phyloP scores from a whole-genome alignment of 2,329 filamentous ascomycete species.

The Fusarium bulbicola region DNA sequence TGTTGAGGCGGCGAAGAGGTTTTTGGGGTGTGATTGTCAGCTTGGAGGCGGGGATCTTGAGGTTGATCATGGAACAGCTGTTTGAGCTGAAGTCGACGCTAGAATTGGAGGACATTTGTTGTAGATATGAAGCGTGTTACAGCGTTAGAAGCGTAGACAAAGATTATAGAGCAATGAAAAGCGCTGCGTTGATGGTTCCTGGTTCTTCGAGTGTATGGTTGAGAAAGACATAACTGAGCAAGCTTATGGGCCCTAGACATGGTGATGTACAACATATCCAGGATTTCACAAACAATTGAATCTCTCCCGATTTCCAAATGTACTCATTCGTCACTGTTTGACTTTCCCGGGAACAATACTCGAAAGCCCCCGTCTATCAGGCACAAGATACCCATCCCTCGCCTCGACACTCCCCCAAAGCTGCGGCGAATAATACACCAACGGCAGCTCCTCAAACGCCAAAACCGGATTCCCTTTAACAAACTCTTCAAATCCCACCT shows the following conservation, averaged over 20 bases:
- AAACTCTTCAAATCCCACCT: slow-evolving; percentile 33
- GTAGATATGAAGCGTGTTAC: neutral
- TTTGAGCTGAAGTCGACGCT: neutral
- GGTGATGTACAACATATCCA: too few species aligned
- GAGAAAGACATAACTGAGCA: neutral
- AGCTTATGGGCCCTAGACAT: neutral
- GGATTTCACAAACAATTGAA: rapidly evolving
- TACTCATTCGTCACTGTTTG: rapidly evolving
- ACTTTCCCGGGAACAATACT: slow-evolving; percentile 14
- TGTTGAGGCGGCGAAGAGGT: slow-evolving; percentile 59
- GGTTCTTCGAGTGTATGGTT: too few species aligned
- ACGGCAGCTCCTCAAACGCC: slow-evolving; percentile 41
- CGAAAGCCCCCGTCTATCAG: slow-evolving; percentile 35
- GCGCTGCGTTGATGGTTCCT: neutral
- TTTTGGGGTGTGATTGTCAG: slow-evolving; percentile 72
- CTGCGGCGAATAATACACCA: slow-evolving; percentile 42
- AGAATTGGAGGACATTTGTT: neutral
- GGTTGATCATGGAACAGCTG: slow-evolving; percentile 26
- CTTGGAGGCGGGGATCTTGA: neutral
- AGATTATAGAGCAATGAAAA: neutral
- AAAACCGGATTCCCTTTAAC: slow-evolving; percentile 27
- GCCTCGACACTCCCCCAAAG: slow-evolving; percentile 42
- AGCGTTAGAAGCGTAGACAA: neutral
- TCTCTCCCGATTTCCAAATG: rapidly evolving
- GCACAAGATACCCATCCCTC: slow-evolving; percentile 30